Evolutionary conservation across 2,329 filamentous ascomycete species (phyloP), one percentile per base, ranked within the genome.

Genomic region (Aspergillus sp.): DNA sequence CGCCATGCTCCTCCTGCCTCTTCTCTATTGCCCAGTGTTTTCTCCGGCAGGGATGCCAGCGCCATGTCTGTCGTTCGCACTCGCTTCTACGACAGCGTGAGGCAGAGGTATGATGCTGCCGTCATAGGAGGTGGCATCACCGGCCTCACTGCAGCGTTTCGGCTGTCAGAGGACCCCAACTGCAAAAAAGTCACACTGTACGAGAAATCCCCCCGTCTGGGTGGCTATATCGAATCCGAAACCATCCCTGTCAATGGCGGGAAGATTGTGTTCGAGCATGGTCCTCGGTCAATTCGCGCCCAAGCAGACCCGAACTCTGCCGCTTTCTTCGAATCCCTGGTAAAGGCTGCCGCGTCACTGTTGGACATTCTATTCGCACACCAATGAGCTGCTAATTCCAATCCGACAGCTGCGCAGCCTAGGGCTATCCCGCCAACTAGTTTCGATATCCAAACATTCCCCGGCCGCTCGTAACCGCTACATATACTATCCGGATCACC

Each of bases 401-500:
- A 35, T 50, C 41, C 13, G 24, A 11, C 48, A 82, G 78, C 60
- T 82, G 34, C 56, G 67, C 39, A 67, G 74, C 22, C 59, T 85
- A 22, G 67, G 66, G 14, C 52, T 86, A 24, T 45, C 64, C 29
- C 56, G 75, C 33, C 63, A 80, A 36, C 53, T 85, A 19, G 55
- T 78, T 32, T 64, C 63, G 48, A 77, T 68, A 28, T 58, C 58
- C 4, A 71, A 61, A 26, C 54, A 53, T 17, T 67, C 71, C 4
- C 61, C 71, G 32, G 68, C 69, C 33, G 67, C 76, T 7, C 58
- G 56, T 34, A 80, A 80, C 52, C 81, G 86, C 40, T 95, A 80
- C 58, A 67, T 96, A 38, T 95, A 91, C 69, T 93, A 93, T 51
- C 84, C 84, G 2, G 82, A 94, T 54, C 83, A 79, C 49, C 72